Evolutionary conservation across 495 filamentous ascomycete genomes (phyloP).

Genomic region (Wilcoxina mikolae): DNA sequence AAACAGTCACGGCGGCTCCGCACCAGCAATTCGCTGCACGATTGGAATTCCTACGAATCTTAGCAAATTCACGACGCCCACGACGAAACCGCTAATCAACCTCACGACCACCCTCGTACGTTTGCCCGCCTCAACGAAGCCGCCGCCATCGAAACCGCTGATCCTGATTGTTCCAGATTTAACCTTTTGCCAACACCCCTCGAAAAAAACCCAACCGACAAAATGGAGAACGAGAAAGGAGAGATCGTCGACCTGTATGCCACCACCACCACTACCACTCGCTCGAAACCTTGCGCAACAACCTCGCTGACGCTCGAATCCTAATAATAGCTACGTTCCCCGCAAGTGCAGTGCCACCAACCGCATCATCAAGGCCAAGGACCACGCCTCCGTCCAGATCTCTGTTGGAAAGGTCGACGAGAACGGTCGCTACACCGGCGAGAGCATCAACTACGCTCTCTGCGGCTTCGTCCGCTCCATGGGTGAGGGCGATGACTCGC

Average conservation of each 20-base stretch:
- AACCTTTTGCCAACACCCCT: neutral
- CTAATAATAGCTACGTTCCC: constrained; percentile 69
- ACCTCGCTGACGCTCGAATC: constrained; percentile 4
- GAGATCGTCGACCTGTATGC: constrained; percentile 97
- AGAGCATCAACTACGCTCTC: constrained; percentile 93
- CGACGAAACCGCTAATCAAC: neutral
- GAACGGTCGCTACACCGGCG: constrained; percentile 89
- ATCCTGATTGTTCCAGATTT: neutral
- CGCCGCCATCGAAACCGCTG: neutral
- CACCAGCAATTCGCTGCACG: no score
- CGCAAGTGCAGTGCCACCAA: constrained; percentile 93
- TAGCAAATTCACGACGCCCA: neutral
- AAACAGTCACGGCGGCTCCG: no score
- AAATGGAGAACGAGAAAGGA: constrained; percentile 95
- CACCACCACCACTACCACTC: neutral
- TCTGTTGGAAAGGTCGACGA: constrained; percentile 90
- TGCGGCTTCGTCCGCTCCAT: constrained; percentile 96
- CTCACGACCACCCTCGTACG: neutral
- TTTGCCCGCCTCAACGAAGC: no score
- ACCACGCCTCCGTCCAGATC: constrained; percentile 87
- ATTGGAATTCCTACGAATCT: no score
- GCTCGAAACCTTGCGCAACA: constrained; percentile 1
- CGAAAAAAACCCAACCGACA: constrained; percentile 32
- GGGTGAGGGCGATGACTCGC: constrained; percentile 90
- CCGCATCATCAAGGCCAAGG: constrained; percentile 99